Base-by-base conservation (phyloP, 805 yeast genomes). In the Brettanomyces naardenensis region DNA sequence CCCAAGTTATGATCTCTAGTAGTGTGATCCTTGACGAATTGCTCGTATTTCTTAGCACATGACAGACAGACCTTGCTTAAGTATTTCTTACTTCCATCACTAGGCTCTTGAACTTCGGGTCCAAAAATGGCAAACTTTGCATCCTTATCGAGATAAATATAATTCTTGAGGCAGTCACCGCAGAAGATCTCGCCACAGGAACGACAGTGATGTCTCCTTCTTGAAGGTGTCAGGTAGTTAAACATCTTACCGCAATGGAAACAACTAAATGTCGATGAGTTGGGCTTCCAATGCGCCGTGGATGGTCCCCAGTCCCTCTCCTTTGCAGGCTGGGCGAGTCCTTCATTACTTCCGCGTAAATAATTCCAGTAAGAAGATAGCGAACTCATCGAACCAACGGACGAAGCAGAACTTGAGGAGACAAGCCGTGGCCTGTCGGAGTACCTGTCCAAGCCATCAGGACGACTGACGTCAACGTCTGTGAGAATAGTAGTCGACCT, bases 211-310 rank as follows among this genome's bases (percentile, higher is more conserved):
- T 64, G 69, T 33, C 61, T 64, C 28, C 68, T 47, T 31, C 65
- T 45, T 79, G 70, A 49, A 89, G 73, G 56, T 73, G 95, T 65
- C 78, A 81, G 49, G 79, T 51, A 78, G 27, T 88, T 80, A 62
- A 90, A 89, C 14, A 66, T 54, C 49, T 71, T 74, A 36, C 69
- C 64, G 61, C 97, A 90, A 19, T 71, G 68, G 11, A 73, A 69
- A 57, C 97, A 90, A 35, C 71, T 67, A 34, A 66, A 58, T 27
- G 83, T 74, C 17, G 73, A 55, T 33, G 71, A 71, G 58, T 90
- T 95, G 19, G 85, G 76, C 37, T 79, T 66, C 92, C 92, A 83
- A 52, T 82, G 90, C 6, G 61, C 64, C 34, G 75, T 63, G 0
- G 82, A 71, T 3, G 84, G 84, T 5, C 55, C 60, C 25, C 19